Base-by-base conservation (phyloP, 2,329 filamentous ascomycete genomes). In the Claviceps arundinis region DNA sequence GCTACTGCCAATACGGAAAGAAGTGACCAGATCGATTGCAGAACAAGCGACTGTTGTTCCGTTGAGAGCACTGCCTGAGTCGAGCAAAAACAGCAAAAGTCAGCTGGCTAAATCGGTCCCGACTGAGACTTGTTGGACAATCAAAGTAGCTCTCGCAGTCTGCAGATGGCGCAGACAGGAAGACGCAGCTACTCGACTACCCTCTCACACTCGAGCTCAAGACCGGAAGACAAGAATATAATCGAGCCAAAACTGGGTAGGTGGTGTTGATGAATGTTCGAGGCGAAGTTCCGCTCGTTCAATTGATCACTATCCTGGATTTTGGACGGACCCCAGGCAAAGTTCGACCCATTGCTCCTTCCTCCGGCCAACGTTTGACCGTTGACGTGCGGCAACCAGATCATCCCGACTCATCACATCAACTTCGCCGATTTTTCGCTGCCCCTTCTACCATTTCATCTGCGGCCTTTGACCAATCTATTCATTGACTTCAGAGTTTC, bases 61-160 rank as follows among this genome's bases (percentile, higher is more conserved):
- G 50, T 46, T 37, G 47, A 52, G 34, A 44, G 50, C 24, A 47
- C 37, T 46, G 22, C 37, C 48, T 2, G 17, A n/a, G 30, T 24
- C 47, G 34, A 19, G 19, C 22, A 37, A 17, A 2, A 13, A 45
- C 41, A 50, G 46, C 46, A 40, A 47, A 47, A 17, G 22, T 17
- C 13, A 42, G 47, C 41, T 43, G 42, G 42, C 51, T 47, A 40
- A 19, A 37, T 17, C 22, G 51, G 42, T 40, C 22, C 13, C 41
- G 42, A 40, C 34, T 47, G 47, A 50, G 47, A 47, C 51, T 26
- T 38, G 30, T 19, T 52, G 22, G 41, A 24, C 17, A n/a, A 49
- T 45, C n/a, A 19, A 34, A 22, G 48, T 26, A 16, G 19, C 40
- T 24, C 43, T 34, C 14, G 38, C 37, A 40, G 37, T 37, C n/a